Evolutionary conservation across 805 yeast genomes (phyloP).

Genomic region (Dipodascopsis uninucleata): DNA sequence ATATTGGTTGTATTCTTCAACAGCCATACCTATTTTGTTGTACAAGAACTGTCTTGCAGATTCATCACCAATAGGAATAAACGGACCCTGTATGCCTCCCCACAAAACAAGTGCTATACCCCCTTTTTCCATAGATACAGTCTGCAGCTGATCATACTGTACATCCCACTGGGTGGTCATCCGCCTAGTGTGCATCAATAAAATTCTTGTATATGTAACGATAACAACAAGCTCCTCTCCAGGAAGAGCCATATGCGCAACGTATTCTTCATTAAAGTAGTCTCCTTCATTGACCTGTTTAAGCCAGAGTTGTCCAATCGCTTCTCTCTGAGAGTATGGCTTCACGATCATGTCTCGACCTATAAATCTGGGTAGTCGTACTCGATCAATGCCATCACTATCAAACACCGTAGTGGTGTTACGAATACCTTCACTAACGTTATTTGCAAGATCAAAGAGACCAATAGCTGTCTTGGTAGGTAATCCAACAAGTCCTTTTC

Average conservation of each 20-base stretch:
- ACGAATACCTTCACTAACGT: slow-evolving; percentile 88
- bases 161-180: slow-evolving; percentile 70
- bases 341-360: slow-evolving; percentile 67
- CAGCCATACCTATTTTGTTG: slow-evolving; percentile 73
- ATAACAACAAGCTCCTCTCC: slow-evolving; percentile 76
- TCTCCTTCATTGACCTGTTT: slow-evolving; percentile 79
- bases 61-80: slow-evolving; percentile 74
- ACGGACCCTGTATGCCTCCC: slow-evolving; percentile 56
- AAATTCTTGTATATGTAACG: slow-evolving; percentile 66
- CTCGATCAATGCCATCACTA: slow-evolving; percentile 68
- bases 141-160: slow-evolving; percentile 57
- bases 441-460: slow-evolving; percentile 83
- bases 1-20: slow-evolving; percentile 58
- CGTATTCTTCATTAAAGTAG: slow-evolving; percentile 64
- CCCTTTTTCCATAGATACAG: slow-evolving; percentile 70
- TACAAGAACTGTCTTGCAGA: slow-evolving; percentile 63
- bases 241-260: slow-evolving; percentile 80
- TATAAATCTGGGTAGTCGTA: slow-evolving; percentile 77
- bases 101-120: slow-evolving; percentile 70
- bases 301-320: slow-evolving; percentile 93
- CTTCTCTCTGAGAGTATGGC: slow-evolving; percentile 73
- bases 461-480: slow-evolving; percentile 98
- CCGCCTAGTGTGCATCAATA: slow-evolving; percentile 61
- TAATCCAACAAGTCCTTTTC: slow-evolving; percentile 89
- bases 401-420: slow-evolving; percentile 90